phyloP scores from a whole-genome alignment of 108 stramenopile genomes.

The Conticribra guillardii region DNA sequence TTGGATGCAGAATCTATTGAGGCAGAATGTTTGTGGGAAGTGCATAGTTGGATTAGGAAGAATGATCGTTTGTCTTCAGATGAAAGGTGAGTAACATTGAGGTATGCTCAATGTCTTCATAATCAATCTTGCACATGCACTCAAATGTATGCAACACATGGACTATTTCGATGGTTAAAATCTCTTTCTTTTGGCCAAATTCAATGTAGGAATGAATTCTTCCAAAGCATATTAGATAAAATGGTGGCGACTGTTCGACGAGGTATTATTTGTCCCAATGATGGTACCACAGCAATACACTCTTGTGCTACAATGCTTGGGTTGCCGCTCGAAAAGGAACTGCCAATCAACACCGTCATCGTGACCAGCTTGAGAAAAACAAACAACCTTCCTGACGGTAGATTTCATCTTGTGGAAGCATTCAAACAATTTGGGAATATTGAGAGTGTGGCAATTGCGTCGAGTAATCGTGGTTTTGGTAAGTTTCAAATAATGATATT shows the following conservation, averaged over 20 bases:
- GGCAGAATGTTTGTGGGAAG: constrained; percentile 70
- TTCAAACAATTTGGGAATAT: constrained; percentile 79
- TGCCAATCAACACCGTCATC: constrained; percentile 69
- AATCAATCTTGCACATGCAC: too few relatives aligned
- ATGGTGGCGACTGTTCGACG: constrained; percentile 68
- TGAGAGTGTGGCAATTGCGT: constrained; percentile 69
- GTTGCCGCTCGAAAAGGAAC: constrained; percentile 60
- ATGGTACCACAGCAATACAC: constrained; percentile 76
- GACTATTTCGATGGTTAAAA: too few relatives aligned
- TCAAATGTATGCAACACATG: too few relatives aligned
- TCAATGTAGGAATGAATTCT: constrained; percentile 69
- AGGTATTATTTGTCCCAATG: constrained; percentile 57
- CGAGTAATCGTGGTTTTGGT: constrained; percentile 79
- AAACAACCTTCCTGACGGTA: constrained; percentile 39
- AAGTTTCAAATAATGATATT: too few relatives aligned
- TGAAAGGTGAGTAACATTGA: too few relatives aligned
- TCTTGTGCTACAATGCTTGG: constrained; percentile 80
- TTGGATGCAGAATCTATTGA: constrained; percentile 52
- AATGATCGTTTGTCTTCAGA: constrained; percentile 61
- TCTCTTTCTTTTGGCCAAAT: too few relatives aligned
- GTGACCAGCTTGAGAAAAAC: constrained; percentile 84
- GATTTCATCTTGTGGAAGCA: constrained; percentile 44
- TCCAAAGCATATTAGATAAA: constrained; percentile 75
- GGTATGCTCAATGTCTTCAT: too few relatives aligned
- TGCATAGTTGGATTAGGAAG: constrained; percentile 77